phyloP scores from a whole-genome alignment of 2,329 filamentous ascomycete genomes.

The Sporothrix dimorphospora region DNA sequence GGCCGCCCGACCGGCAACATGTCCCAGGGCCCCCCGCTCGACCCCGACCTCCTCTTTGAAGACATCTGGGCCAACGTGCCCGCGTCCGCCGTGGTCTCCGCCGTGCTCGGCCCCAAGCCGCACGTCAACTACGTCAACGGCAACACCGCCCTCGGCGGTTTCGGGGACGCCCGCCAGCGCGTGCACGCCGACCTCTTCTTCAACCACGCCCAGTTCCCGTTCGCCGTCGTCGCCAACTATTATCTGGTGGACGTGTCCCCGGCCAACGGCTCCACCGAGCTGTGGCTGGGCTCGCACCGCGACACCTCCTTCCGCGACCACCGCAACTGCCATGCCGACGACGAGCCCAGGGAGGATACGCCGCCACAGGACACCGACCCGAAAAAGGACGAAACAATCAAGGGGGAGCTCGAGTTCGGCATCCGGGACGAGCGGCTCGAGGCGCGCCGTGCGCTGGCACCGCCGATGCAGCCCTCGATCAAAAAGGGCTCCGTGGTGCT shows the following conservation, averaged over 20 bases:
- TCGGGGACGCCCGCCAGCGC: constrained; percentile 41
- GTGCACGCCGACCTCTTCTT: constrained; percentile 48
- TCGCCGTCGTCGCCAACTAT: constrained; percentile 53
- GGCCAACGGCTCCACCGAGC: constrained; percentile 53
- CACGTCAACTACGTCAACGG: neutral
- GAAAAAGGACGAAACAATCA: neutral
- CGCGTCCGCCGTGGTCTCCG: neutral
- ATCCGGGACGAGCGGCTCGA: constrained; percentile 37
- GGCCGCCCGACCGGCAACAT: constrained; percentile 17
- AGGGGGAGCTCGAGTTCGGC: constrained; percentile 27
- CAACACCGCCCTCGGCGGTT: constrained; percentile 28
- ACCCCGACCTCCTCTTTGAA: neutral
- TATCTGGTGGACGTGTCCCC: constrained; percentile 50
- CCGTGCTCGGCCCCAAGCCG: constrained; percentile 8
- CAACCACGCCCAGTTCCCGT: constrained; percentile 45
- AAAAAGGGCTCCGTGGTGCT: constrained; percentile 50
- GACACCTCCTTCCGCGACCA: constrained; percentile 30
- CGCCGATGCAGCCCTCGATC: constrained; percentile 46
- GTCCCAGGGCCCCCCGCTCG: neutral
- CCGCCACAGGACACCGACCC: constrained; percentile 33
- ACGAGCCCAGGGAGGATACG: constrained; percentile 36
- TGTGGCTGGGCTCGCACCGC: constrained; percentile 54
- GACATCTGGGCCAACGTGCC: constrained; percentile 18
- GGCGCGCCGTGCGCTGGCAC: constrained; percentile 39
- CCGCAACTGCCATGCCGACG: constrained; percentile 36